Percentiles rank a stretch among this genome's conserved stretches.
phyloP scores from a whole-genome alignment of 306 rosid genomes.

The Prunus padus region DNA sequence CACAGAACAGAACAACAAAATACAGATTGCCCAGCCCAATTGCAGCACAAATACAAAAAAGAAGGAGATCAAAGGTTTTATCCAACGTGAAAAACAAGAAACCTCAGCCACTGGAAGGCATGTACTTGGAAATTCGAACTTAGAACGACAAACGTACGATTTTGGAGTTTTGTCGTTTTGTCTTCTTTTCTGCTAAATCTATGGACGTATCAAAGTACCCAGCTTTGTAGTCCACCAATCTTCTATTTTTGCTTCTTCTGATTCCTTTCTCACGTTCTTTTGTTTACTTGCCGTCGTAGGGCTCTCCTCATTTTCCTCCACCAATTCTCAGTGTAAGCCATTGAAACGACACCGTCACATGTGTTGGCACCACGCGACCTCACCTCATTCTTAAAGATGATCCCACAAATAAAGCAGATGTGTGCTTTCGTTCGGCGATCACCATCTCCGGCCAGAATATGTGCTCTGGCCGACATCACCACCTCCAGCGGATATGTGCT shows the following conservation, averaged over 20 bases:
- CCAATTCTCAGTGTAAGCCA: constrained; percentile 2
- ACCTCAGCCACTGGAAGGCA: neutral
- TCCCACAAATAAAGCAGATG: too few species aligned
- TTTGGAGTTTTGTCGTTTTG: neutral
- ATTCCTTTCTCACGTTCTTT: neutral
- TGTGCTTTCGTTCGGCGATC: too few species aligned
- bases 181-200: neutral
- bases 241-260: neutral
- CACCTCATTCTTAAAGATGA: too few species aligned
- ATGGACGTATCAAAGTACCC: neutral
- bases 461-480: too few species aligned
- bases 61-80: neutral
- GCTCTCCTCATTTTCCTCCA: neutral
- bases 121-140: neutral
- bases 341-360: constrained; percentile 25
- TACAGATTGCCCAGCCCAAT: neutral
- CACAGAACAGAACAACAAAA: neutral
- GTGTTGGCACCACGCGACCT: too few species aligned
- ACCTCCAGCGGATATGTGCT: too few species aligned
- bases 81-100: constrained; percentile 17
- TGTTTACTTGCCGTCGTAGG: neutral
- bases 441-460: too few species aligned
- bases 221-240: constrained; percentile 5
- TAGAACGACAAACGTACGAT: constrained; percentile 4
- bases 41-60: neutral